phyloP scores from a whole-genome alignment of 2,329 filamentous ascomycete species.

The Ophiosphaerella korrae region DNA sequence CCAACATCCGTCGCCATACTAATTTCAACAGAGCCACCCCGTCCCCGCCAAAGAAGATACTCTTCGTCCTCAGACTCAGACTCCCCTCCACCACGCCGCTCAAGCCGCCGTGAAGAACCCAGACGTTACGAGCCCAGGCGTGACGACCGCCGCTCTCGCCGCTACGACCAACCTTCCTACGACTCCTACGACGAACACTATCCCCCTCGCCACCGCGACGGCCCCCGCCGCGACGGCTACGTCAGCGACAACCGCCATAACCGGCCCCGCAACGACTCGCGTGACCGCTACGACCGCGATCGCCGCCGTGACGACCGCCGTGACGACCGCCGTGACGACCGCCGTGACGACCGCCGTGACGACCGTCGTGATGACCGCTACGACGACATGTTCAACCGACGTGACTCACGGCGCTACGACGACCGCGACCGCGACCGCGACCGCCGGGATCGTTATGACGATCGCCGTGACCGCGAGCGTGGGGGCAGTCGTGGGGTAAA shows the following conservation, averaged over 20 bases:
- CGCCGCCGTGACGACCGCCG: conserved; percentile 11
- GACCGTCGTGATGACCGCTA: conserved; percentile 19
- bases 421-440: conserved; percentile 14
- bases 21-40: conserved; percentile 9
- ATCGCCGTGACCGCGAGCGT: conserved; percentile 18
- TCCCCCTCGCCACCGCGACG: conserved; percentile 19
- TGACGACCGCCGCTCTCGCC: conserved; percentile 7
- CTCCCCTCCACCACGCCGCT: conserved; percentile 26
- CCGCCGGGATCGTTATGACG: conserved; percentile 18
- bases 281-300: conserved; percentile 12
- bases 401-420: conserved; percentile 18
- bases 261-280: conserved; percentile 14
- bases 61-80: conserved; percentile 24
- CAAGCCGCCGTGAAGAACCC: conserved; percentile 23
- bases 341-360: conserved; percentile 14
- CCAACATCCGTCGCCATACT: neutral
- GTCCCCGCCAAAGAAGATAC: conserved; percentile 23
- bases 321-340: conserved; percentile 20
- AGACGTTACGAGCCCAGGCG: conserved; percentile 24
- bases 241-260: conserved; percentile 29
- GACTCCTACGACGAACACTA: conserved; percentile 36
- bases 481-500: conserved; percentile 2
- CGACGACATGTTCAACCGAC: conserved; percentile 25
- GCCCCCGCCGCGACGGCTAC: conserved; percentile 26
- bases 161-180: conserved; percentile 25